Evolutionary conservation across 345 rosid genomes (phyloP).

Genomic region (Boechera retrofracta): DNA sequence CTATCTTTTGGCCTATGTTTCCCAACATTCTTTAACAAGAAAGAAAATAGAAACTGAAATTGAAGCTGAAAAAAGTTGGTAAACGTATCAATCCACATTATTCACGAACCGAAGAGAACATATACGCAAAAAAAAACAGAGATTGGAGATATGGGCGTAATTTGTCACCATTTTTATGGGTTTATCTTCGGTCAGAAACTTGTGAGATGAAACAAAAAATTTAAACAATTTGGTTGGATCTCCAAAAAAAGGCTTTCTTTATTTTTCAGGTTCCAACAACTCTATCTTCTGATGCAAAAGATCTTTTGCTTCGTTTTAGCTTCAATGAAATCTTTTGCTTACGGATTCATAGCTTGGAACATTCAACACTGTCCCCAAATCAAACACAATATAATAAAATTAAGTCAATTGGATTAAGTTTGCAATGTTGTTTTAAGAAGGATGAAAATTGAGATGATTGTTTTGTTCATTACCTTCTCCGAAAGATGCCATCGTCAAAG

Average conservation of each 20-base stretch:
- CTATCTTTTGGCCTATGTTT: neutral
- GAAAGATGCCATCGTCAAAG: slow-evolving; percentile 92
- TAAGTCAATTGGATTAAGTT: neutral
- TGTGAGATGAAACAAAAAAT: slow-evolving; percentile 18
- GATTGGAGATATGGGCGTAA: slow-evolving; percentile 15
- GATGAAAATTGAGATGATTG: neutral
- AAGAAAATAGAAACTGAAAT: neutral
- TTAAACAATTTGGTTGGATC: slow-evolving; percentile 12
- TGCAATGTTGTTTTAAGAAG: neutral
- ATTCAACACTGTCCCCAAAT: slow-evolving; percentile 40
- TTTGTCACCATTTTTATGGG: neutral
- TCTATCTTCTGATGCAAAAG: slow-evolving; percentile 29
- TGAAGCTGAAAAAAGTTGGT: slow-evolving; percentile 22
- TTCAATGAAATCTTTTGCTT: slow-evolving; percentile 57
- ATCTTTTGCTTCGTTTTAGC: slow-evolving; percentile 27
- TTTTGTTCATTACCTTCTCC: slow-evolving; percentile 68
- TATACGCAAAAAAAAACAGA: slow-evolving; percentile 2
- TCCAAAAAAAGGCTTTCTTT: slow-evolving; percentile 14
- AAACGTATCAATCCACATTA: slow-evolving; percentile 34
- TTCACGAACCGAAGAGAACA: slow-evolving; percentile 26
- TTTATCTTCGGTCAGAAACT: slow-evolving; percentile 15
- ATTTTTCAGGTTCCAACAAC: slow-evolving; percentile 22
- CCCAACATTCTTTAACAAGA: neutral
- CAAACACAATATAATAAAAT: slow-evolving; percentile 46
- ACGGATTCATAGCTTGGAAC: slow-evolving; percentile 77